Percentiles rank a stretch among this genome's conserved stretches.
phyloP scores from a whole-genome alignment of 768 basidiomycete species.

The Lanmaoa pseudosensibilis region DNA sequence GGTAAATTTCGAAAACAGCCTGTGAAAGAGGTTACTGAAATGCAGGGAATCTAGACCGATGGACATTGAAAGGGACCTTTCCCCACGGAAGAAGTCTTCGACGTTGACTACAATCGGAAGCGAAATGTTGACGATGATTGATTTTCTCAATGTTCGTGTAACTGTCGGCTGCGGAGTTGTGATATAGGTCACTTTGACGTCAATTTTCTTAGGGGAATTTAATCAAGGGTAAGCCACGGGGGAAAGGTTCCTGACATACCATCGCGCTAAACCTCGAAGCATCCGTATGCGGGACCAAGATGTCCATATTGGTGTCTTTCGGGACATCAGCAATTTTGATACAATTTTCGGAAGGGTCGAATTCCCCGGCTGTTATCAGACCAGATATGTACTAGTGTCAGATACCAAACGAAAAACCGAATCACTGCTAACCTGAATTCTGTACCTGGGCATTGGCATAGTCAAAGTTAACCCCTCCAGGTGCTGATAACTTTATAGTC shows the following conservation, averaged over 20 bases:
- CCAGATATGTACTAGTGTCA: constrained; percentile 3
- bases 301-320: constrained; percentile 43
- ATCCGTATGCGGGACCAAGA: constrained; percentile 68
- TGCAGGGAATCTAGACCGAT: neutral
- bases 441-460: constrained; percentile 42
- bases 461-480: constrained; percentile 52
- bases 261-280: constrained; percentile 58
- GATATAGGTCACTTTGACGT: constrained; percentile 64
- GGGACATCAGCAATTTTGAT: constrained; percentile 51
- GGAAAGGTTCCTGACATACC: constrained; percentile 40
- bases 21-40: constrained; percentile 33
- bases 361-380: constrained; percentile 20
- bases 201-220: constrained; percentile 57
- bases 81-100: constrained; percentile 91
- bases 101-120: constrained; percentile 92
- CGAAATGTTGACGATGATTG: constrained; percentile 59
- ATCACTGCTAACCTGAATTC: constrained; percentile 31
- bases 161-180: constrained; percentile 54
- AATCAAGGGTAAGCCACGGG: neutral
- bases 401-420: constrained; percentile 12
- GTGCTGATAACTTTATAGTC: constrained; percentile 52
- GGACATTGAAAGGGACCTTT: constrained; percentile 48
- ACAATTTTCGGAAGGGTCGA: constrained; percentile 43
- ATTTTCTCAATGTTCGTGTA: constrained; percentile 52
- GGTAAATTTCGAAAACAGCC: constrained; percentile 89